These are phyloP conservation scores for Pleurotus tuber-regium DNA, from an alignment of 768 basidiomycete genomes.

Conservation along the genomic window DNA sequence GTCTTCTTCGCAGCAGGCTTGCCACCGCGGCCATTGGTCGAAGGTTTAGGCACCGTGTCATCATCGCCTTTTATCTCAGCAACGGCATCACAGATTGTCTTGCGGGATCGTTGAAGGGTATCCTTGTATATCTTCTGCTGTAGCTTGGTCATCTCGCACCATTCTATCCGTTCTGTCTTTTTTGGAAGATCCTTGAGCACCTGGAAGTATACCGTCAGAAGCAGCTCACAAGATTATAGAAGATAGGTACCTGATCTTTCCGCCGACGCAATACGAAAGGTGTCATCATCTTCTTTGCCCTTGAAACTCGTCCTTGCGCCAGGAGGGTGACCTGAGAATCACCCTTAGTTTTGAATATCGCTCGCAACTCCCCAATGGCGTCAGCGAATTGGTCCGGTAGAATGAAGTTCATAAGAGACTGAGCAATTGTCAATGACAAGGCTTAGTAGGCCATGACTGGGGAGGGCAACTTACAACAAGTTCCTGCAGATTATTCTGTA, in stretches of 20 bases:
- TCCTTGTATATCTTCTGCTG: slow-evolving; percentile 86
- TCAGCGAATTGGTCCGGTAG: slow-evolving; percentile 85
- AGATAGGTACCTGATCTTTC: slow-evolving; percentile 76
- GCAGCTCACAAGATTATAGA: neutral
- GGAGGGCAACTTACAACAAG: slow-evolving; percentile 64
- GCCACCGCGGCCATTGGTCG: slow-evolving; percentile 20
- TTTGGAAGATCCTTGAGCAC: slow-evolving; percentile 91
- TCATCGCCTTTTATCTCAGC: slow-evolving; percentile 24
- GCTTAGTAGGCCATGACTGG: neutral
- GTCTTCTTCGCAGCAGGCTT: slow-evolving; percentile 44
- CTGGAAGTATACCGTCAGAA: slow-evolving; percentile 32
- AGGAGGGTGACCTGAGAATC: slow-evolving; percentile 86
- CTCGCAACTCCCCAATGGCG: slow-evolving; percentile 74
- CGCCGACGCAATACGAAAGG: slow-evolving; percentile 96
- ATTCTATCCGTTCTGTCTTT: slow-evolving; percentile 91
- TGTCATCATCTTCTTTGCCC: slow-evolving; percentile 99
- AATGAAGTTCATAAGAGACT: slow-evolving; percentile 99
- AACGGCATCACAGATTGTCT: slow-evolving; percentile 61
- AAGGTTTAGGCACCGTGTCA: slow-evolving; percentile 17
- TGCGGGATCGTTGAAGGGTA: slow-evolving; percentile 79
- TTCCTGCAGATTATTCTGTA: slow-evolving; percentile 91
- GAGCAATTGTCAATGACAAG: slow-evolving; percentile 12
- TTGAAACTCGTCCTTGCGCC: slow-evolving; percentile 87
- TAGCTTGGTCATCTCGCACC: slow-evolving; percentile 87
- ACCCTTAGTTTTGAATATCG: slow-evolving; percentile 97